phyloP scores from a whole-genome alignment of 2,329 filamentous ascomycete genomes.

The Beauveria sp. region DNA sequence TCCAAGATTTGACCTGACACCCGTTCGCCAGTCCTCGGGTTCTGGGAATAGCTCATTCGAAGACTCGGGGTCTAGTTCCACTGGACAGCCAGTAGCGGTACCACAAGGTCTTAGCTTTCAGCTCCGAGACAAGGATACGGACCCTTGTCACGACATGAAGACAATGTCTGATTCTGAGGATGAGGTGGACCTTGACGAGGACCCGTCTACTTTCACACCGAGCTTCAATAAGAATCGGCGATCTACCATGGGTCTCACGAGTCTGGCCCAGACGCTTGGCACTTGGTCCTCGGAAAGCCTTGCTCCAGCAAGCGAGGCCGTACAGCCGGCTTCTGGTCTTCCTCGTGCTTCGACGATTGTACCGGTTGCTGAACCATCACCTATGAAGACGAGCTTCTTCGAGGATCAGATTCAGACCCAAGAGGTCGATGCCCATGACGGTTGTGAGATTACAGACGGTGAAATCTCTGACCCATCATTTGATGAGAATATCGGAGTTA shows the following conservation, averaged over 20 bases:
- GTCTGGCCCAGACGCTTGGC: constrained; percentile 52
- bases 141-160: constrained; percentile 31
- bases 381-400: constrained; percentile 45
- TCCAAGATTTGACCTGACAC: neutral
- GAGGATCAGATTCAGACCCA: constrained; percentile 50
- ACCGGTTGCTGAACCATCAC: constrained; percentile 26
- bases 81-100: constrained; percentile 15
- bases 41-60: neutral
- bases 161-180: constrained; percentile 48
- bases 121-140: constrained; percentile 41
- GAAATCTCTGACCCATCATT: constrained; percentile 28
- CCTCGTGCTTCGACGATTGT: constrained; percentile 4
- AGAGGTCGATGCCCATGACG: constrained; percentile 14
- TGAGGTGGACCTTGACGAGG: constrained; percentile 29
- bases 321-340: neutral
- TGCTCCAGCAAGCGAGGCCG: constrained; percentile 22
- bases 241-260: constrained; percentile 49
- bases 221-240: constrained; percentile 25
- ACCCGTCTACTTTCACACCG: constrained; percentile 34
- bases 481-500: constrained; percentile 50
- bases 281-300: constrained; percentile 58
- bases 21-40: neutral
- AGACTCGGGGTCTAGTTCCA: neutral
- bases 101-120: constrained; percentile 21
- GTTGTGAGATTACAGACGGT: constrained; percentile 19